phyloP scores from a whole-genome alignment of 208 protist species.

The Endotrypanum monterogeii region DNA sequence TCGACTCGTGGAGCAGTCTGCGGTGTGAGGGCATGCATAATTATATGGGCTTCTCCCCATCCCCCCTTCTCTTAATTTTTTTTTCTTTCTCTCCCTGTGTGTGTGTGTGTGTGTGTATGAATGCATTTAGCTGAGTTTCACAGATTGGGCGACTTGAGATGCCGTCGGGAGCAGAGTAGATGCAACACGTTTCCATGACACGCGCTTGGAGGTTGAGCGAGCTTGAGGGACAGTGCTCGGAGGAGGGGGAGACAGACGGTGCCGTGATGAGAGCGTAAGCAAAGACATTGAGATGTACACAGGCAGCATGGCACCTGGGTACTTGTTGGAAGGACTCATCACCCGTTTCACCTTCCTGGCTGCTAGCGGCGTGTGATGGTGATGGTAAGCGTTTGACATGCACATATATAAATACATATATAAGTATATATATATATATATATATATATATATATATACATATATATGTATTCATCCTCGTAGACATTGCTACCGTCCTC shows the following conservation, averaged over 20 bases:
- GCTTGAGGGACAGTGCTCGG: too few relatives aligned
- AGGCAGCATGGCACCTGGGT: too few relatives aligned
- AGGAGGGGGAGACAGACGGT: not conserved
- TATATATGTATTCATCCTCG: too few relatives aligned
- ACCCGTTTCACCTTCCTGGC: too few relatives aligned
- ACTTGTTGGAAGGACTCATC: too few relatives aligned
- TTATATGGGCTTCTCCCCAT: not conserved
- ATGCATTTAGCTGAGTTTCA: not conserved
- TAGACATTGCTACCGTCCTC: too few relatives aligned
- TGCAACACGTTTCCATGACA: not conserved
- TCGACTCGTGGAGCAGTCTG: conserved; percentile 19
- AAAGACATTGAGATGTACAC: not conserved
- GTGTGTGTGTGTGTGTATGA: not conserved
- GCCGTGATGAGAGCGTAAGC: not conserved
- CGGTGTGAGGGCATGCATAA: conserved; percentile 10
- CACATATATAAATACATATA: too few relatives aligned
- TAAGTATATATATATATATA: too few relatives aligned
- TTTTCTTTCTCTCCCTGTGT: not conserved
- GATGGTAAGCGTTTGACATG: too few relatives aligned
- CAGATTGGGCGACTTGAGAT: not conserved
- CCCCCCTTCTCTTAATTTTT: not conserved
- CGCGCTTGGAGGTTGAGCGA: not conserved
- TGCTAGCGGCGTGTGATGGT: too few relatives aligned
- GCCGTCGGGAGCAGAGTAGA: too few relatives aligned
- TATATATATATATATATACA: too few relatives aligned